A percentile compares a stretch with the other conserved stretches of the same genome.
These are phyloP conservation scores for Kazachstania sp. DNA, from an alignment of 1,139 yeast genomes.

Conservation along the genomic window DNA sequence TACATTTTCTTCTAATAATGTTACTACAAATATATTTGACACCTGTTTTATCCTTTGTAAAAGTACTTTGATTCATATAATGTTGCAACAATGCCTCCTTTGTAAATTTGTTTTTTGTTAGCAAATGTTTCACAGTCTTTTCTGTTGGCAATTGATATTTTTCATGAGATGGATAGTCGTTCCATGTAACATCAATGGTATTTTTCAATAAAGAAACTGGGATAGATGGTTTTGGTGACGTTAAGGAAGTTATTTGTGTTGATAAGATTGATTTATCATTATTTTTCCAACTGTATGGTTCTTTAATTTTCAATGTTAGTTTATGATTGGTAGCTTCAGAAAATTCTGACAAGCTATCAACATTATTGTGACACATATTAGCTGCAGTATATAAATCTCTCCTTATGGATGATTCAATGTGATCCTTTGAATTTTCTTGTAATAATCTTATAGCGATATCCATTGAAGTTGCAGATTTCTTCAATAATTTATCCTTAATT, in stretches of 20 bases:
- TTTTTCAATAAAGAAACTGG: conserved; percentile 21
- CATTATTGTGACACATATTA: conserved; percentile 57
- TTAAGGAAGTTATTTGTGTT: conserved; percentile 25
- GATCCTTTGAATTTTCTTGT: conserved; percentile 50
- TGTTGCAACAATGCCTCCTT: conserved; percentile 54
- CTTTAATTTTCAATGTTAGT: conserved; percentile 56
- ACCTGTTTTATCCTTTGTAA: conserved; percentile 52
- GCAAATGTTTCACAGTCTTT: conserved; percentile 35
- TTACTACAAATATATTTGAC: conserved; percentile 34
- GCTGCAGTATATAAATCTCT: conserved; percentile 74
- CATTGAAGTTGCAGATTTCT: conserved; percentile 65
- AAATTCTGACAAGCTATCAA: conserved; percentile 45
- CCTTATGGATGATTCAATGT: conserved; percentile 59
- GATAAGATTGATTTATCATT: conserved; percentile 20
- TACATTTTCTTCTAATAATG: conserved; percentile 24
- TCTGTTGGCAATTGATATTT: conserved; percentile 75
- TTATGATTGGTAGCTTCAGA: conserved; percentile 41
- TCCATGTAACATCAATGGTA: conserved; percentile 23
- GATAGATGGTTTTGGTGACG: conserved; percentile 23
- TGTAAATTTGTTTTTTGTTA: conserved; percentile 44
- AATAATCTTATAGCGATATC: conserved; percentile 65
- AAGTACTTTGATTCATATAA: conserved; percentile 38
- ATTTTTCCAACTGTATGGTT: conserved; percentile 36
- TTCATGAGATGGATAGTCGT: conserved; percentile 45
- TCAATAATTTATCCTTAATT: conserved; percentile 46